Evolutionary conservation across 495 filamentous ascomycete genomes (phyloP), one percentile per base, ranked within the genome.

Genomic region (Aspergillus ellipticus): DNA sequence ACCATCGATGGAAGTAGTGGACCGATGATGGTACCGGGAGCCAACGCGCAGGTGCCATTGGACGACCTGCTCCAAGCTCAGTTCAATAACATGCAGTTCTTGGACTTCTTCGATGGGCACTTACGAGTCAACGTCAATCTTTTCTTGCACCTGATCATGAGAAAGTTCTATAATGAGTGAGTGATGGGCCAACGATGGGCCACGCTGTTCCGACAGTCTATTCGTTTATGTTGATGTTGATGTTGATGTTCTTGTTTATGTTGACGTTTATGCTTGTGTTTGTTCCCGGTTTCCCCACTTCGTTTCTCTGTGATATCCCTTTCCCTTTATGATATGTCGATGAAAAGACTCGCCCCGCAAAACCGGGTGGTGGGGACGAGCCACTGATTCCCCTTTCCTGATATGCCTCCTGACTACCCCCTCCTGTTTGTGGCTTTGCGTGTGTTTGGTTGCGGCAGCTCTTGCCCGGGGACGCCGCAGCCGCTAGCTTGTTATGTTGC

Each of bases 61-160:
- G 94, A 99, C 66, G 93, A 96, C 71, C 75, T 97, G 66, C 79
- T 99, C 63, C 91, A 96, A 75, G 93, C 89, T 51, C 94, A 98
- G 74, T 98, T 96, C 73, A 92, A 96, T 71, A 91, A 93, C 62
- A 87, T 89, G 59, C 90, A 96, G 71, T 95, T 92, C 69, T 89
- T 96, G 84, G 90, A 86, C 63, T 81, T 98, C 57, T 98, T 97
- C 63, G 93, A 95, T 55, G 90, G 91, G 20, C 82, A 84, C 59
- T 76, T 95, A 66, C 84, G 86, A 73, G 82, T 98, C 57, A 97
- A 97, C 70, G 94, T 97, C 58, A 97, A 98, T 72, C 74, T 97
- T 54, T 86, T 98, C 71, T 72, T 98, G 77, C 93, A 97, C 80
- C 75, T 96, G 70, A 79, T 98, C 50, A 96, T 97, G 78, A 92